Evolutionary conservation across 495 filamentous ascomycete species (phyloP).

Genomic region (Hypoxylon lenormandii): DNA sequence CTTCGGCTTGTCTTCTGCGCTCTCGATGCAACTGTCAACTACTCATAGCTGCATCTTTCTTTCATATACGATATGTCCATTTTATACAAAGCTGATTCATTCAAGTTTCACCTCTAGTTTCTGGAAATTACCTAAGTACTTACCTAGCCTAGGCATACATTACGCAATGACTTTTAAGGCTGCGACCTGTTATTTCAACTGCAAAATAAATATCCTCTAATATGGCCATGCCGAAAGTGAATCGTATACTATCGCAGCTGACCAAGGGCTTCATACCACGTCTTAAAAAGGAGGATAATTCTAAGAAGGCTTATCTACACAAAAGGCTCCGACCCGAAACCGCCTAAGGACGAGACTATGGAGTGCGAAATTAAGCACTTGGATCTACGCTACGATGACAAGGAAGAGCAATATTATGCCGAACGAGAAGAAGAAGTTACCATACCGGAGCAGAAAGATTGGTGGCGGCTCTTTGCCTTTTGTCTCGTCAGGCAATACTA

Average conservation of each 20-base stretch:
- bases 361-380: slow-evolving; percentile 58
- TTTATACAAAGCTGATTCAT: background rate
- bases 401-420: slow-evolving; percentile 47
- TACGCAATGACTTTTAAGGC: background rate
- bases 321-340: background rate
- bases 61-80: background rate
- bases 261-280: background rate
- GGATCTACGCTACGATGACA: slow-evolving; percentile 47
- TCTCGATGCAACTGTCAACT: slow-evolving; percentile 5
- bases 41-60: background rate
- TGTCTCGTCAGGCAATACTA: slow-evolving; percentile 50
- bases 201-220: background rate
- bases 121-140: too few relatives aligned
- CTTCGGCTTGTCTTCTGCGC: slow-evolving; percentile 1
- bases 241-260: background rate
- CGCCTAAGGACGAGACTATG: slow-evolving; percentile 47
- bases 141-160: too few relatives aligned
- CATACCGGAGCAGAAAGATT: slow-evolving; percentile 52
- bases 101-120: background rate
- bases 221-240: slow-evolving; percentile 5
- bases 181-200: too few relatives aligned
- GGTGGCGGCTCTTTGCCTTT: slow-evolving; percentile 54
- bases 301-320: background rate
- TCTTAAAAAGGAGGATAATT: background rate
- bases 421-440: slow-evolving; percentile 48